Evolutionary conservation across 441 rosid species (phyloP).

Genomic region (Populus hybrid): DNA sequence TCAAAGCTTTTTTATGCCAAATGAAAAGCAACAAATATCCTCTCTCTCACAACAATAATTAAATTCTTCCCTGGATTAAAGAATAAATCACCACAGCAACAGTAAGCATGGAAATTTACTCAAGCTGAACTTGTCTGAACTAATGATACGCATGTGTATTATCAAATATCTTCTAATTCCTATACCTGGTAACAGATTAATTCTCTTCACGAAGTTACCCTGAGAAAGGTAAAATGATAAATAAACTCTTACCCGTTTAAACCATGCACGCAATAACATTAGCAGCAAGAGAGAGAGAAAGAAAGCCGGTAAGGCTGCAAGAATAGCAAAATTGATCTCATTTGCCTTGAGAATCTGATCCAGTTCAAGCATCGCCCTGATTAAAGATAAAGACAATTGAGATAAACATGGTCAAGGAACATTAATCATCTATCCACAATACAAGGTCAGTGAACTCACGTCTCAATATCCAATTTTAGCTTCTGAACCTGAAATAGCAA

Average conservation of each 20-base stretch:
- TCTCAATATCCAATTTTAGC: conserved; percentile 90
- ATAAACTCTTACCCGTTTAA: conserved; percentile 49
- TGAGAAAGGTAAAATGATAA: background rate
- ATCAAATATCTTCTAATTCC: background rate
- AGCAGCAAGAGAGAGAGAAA: conserved; percentile 64
- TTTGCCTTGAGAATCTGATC: conserved; percentile 97
- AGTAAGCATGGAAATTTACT: background rate
- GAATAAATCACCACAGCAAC: background rate
- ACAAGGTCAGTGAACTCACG: conserved; percentile 48
- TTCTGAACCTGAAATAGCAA: conserved; percentile 80
- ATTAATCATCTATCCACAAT: conserved; percentile 18
- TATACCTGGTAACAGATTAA: conserved; percentile 8
- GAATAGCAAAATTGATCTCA: conserved; percentile 93
- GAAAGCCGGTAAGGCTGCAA: conserved; percentile 95
- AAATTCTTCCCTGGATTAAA: background rate
- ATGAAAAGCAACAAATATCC: background rate
- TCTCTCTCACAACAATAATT: background rate
- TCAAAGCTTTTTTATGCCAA: background rate
- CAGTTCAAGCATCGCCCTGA: conserved; percentile 97
- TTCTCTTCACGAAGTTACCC: conserved; percentile 8
- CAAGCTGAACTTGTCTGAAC: background rate
- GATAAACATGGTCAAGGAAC: conserved; percentile 16
- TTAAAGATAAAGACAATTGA: conserved; percentile 23
- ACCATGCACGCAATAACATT: conserved; percentile 67
- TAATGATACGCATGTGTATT: background rate